A percentile compares a stretch with the other conserved stretches of the same genome.
Evolutionary conservation across 2,329 filamentous ascomycete genomes (phyloP).

Genomic region (Emmonsiellopsis sp.): DNA sequence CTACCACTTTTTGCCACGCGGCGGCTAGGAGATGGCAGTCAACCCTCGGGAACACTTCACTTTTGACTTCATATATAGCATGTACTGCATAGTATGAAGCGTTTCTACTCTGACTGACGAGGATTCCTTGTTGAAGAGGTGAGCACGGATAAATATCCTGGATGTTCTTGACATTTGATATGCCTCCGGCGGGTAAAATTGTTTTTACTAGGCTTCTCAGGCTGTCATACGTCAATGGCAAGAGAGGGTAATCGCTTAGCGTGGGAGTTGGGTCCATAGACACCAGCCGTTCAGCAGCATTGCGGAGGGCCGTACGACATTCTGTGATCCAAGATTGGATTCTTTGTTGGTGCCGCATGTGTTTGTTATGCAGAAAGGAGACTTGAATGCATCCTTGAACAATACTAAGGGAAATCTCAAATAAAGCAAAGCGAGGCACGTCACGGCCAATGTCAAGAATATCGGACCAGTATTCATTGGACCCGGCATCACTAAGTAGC

Average conservation of each 20-base stretch:
- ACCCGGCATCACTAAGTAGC: slow-evolving; percentile 33
- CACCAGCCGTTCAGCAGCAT: slow-evolving; percentile 17
- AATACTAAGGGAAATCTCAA: slow-evolving; percentile 45
- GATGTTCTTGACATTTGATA: slow-evolving; percentile 20
- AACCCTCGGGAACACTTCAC: neutral
- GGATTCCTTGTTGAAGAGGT: slow-evolving; percentile 17
- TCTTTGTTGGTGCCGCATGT: slow-evolving; percentile 37
- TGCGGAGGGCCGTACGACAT: slow-evolving; percentile 27
- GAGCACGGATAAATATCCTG: slow-evolving; percentile 30
- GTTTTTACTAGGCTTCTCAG: slow-evolving; percentile 28
- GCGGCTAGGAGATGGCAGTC: neutral
- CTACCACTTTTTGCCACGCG: slow-evolving; percentile 7
- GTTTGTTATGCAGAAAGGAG: slow-evolving; percentile 43
- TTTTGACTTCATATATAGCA: slow-evolving; percentile 4
- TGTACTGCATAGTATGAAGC: slow-evolving; percentile 2
- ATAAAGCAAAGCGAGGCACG: slow-evolving; percentile 40
- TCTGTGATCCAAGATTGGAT: slow-evolving; percentile 37
- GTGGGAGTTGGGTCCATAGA: slow-evolving; percentile 24
- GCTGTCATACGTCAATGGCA: slow-evolving; percentile 33
- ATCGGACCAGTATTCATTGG: slow-evolving; percentile 23
- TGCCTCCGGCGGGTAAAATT: slow-evolving; percentile 27
- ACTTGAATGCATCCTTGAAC: slow-evolving; percentile 39
- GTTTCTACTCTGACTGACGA: slow-evolving; percentile 8
- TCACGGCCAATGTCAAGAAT: slow-evolving; percentile 37
- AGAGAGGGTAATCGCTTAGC: slow-evolving; percentile 36